phyloP scores from a whole-genome alignment of 306 rosid species.

The Mimosa bimucronata region DNA sequence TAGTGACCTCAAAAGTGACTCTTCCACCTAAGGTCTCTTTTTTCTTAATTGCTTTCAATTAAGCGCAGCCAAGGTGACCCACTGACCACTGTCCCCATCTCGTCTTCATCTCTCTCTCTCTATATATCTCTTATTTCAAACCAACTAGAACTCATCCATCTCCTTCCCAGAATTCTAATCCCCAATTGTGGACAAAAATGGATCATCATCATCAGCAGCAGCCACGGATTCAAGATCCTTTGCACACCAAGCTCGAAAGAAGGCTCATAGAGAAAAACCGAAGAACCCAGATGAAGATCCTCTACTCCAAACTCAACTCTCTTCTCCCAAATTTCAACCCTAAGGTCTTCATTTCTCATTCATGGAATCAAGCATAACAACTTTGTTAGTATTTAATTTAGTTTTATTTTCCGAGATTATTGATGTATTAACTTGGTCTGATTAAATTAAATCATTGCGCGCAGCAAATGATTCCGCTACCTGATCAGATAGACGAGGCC shows the following conservation, averaged over 20 bases:
- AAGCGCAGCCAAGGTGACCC: background rate
- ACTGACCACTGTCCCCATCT: background rate
- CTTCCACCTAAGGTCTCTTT: background rate
- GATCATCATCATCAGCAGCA: constrained; percentile 2
- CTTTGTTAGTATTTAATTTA: background rate
- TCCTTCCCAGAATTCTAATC: background rate
- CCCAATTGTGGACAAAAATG: background rate
- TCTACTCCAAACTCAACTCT: constrained; percentile 62
- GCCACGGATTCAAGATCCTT: constrained; percentile 33
- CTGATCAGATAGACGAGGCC: constrained; percentile 68
- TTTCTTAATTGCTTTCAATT: background rate
- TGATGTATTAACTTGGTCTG: background rate
- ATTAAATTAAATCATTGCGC: constrained; percentile 24
- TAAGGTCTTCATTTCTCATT: constrained; percentile 16
- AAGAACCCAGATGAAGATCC: constrained; percentile 70
- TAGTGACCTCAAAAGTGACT: constrained; percentile 3
- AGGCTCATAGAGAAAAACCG: constrained; percentile 67
- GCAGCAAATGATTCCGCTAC: constrained; percentile 50
- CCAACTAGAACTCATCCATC: background rate
- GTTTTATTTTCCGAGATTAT: background rate
- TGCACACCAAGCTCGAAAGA: constrained; percentile 61
- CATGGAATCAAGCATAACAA: background rate
- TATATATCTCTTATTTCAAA: background rate
- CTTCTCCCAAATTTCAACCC: constrained; percentile 56
- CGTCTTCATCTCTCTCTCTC: background rate